Evolutionary conservation across 2,329 filamentous ascomycete genomes (phyloP).

Genomic region (Lecanoromycetidae sp.): DNA sequence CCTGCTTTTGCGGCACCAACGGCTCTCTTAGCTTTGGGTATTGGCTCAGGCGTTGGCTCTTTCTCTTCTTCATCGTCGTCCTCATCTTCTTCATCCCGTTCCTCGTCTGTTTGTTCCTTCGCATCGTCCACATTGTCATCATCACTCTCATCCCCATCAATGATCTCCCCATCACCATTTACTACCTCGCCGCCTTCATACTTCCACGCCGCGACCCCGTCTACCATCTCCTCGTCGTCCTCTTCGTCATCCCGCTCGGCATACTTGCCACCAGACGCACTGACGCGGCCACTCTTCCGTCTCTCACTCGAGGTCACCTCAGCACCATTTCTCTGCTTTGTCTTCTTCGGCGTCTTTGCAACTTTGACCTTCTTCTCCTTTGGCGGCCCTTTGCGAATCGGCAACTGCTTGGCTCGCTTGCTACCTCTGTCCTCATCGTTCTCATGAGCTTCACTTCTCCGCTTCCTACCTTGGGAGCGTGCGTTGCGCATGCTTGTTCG

Average conservation of each 20-base stretch:
- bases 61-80: conserved; percentile 20
- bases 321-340: conserved; percentile 21
- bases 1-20: background rate
- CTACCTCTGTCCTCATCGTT: conserved; percentile 26
- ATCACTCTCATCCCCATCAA: conserved; percentile 34
- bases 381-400: conserved; percentile 27
- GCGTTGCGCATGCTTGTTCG: conserved; percentile 37
- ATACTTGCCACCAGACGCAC: conserved; percentile 31
- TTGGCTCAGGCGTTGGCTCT: conserved; percentile 3
- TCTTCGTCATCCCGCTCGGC: conserved; percentile 31
- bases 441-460: conserved; percentile 29
- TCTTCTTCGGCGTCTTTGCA: conserved; percentile 21
- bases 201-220: conserved; percentile 22
- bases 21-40: conserved; percentile 5
- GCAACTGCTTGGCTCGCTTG: conserved; percentile 19
- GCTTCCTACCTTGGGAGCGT: conserved; percentile 28
- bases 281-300: conserved; percentile 28
- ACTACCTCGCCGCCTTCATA: conserved; percentile 23
- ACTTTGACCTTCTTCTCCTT: conserved; percentile 19
- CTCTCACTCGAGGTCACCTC: conserved; percentile 20
- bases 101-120: too few relatives aligned
- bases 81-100: conserved; percentile 23
- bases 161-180: conserved; percentile 30
- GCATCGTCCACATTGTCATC: too few relatives aligned
- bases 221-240: conserved; percentile 29